A percentile compares a stretch with the other conserved stretches of the same genome.
Evolutionary conservation across 148 eudicot species (phyloP).

Genomic region (Cornus kousa): DNA sequence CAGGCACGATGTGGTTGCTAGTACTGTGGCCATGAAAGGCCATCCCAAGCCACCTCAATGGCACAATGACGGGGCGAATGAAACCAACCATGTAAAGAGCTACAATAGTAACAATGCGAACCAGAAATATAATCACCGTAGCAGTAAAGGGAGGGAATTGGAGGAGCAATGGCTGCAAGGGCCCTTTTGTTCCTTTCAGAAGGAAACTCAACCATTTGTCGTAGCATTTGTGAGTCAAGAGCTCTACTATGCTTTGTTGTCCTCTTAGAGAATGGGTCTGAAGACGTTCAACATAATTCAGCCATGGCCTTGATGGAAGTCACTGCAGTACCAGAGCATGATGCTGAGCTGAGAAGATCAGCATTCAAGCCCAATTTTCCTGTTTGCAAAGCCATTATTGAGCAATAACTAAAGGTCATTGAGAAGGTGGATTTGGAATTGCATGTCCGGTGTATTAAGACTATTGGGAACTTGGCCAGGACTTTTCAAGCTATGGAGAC

Average conservation of each 20-base stretch:
- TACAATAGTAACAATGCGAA: background rate
- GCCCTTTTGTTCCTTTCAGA: conserved; percentile 8
- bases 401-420: conserved; percentile 3
- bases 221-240: conserved; percentile 9
- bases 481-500: conserved; percentile 12
- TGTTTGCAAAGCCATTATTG: conserved; percentile 12
- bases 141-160: background rate
- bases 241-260: conserved; percentile 13
- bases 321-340: conserved; percentile 8
- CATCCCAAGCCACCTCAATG: background rate
- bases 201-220: conserved; percentile 4
- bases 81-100: background rate
- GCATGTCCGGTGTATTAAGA: background rate
- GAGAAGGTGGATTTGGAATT: conserved; percentile 6
- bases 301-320: conserved; percentile 14
- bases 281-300: conserved; percentile 5
- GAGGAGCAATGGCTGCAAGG: conserved; percentile 21
- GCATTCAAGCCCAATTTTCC: conserved; percentile 13
- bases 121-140: background rate
- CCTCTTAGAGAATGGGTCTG: conserved; percentile 3
- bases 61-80: background rate
- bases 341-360: conserved; percentile 5
- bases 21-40: background rate
- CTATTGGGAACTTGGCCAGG: conserved; percentile 11
- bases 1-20: conserved; percentile 12